Conservation (phyloP, 192 early-diverging fungal species). For the Chytriomyces confervae region DNA sequence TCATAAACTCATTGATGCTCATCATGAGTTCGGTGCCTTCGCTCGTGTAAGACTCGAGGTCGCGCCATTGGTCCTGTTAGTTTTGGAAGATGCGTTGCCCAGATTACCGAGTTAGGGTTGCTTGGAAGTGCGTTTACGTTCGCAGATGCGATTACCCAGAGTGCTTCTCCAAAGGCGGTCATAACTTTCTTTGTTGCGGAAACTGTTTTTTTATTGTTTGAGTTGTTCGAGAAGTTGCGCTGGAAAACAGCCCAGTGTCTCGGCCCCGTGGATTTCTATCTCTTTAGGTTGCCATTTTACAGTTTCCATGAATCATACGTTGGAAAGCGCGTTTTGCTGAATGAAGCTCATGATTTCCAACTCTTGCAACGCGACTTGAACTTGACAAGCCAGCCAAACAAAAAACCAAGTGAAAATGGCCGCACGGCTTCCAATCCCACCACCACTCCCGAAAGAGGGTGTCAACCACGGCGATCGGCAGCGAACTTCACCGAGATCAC, state of each 20-base stretch:
- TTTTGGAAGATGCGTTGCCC: neutral
- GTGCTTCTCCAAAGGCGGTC: constrained; percentile 20
- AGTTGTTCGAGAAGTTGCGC: too few species aligned
- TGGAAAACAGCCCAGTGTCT: too few species aligned
- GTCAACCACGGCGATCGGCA: constrained; percentile 9
- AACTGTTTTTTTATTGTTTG: too few species aligned
- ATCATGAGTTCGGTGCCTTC: constrained; percentile 40
- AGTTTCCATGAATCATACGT: too few species aligned
- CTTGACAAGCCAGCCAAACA: too few species aligned
- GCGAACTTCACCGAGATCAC: constrained; percentile 37
- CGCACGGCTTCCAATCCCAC: neutral
- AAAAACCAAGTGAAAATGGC: neutral
- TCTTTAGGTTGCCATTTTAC: too few species aligned
- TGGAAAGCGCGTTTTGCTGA: too few species aligned
- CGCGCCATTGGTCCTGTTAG: constrained; percentile 50
- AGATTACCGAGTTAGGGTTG: neutral
- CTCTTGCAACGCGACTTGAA: too few species aligned
- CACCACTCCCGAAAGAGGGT: constrained; percentile 11
- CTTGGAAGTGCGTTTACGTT: too few species aligned
- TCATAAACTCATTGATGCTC: constrained; percentile 51
- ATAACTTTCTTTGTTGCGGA: neutral
- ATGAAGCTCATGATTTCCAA: too few species aligned
- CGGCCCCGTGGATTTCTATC: too few species aligned
- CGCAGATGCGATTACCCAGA: constrained; percentile 14
- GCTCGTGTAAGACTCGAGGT: constrained; percentile 42